Evolutionary conservation across 164 flowering plant species (phyloP).

Genomic region (Aristolochia fimbriata): DNA sequence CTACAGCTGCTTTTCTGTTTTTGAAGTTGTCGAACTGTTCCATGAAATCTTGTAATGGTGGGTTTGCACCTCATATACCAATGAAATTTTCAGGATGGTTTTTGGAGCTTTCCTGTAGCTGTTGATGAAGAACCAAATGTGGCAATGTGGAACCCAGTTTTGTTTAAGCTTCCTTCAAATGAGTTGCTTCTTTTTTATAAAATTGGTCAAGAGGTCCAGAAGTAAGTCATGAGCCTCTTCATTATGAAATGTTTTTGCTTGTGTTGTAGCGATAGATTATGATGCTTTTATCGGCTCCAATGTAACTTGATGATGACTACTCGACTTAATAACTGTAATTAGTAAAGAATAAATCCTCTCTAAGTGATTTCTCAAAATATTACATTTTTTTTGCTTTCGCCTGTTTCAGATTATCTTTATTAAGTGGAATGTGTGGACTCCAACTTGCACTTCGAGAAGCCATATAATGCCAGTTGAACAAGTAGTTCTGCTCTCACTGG

Average conservation of each 20-base stretch:
- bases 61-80: constrained; percentile 2
- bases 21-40: background rate
- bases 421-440: too few species aligned
- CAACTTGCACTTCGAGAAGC: too few species aligned
- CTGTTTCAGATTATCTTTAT: too few species aligned
- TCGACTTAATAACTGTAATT: too few species aligned
- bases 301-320: too few species aligned
- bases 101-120: constrained; percentile 54
- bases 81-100: constrained; percentile 50
- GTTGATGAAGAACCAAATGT: constrained; percentile 62
- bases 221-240: constrained; percentile 31
- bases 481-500: too few species aligned
- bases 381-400: too few species aligned
- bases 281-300: background rate
- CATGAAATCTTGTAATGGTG: background rate
- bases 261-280: background rate
- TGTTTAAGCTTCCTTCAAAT: constrained; percentile 62
- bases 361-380: too few species aligned
- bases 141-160: constrained; percentile 96
- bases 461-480: too few species aligned
- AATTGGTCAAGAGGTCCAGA: constrained; percentile 78
- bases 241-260: constrained; percentile 1
- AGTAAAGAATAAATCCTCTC: too few species aligned
- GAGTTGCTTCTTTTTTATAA: constrained; percentile 81
- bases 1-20: background rate